phyloP scores from a whole-genome alignment of 441 rosid genomes.

The Daphne laureola region DNA sequence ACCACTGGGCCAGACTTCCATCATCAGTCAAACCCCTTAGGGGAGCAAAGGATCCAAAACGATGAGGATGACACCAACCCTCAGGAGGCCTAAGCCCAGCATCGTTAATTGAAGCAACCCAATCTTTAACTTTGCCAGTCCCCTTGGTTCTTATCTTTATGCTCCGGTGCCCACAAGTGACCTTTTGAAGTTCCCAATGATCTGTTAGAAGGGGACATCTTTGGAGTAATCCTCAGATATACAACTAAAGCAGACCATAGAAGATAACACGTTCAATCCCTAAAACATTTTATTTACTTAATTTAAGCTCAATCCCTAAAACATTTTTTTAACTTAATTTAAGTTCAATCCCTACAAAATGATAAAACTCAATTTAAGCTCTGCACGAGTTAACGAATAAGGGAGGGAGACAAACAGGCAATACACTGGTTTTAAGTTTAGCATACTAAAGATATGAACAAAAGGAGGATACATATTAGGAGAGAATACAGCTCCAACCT shows the following conservation, averaged over 20 bases:
- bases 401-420: too few relatives aligned
- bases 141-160: slow-evolving; percentile 72
- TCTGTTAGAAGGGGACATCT: slow-evolving; percentile 33
- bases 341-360: too few relatives aligned
- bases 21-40: slow-evolving; percentile 96
- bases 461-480: too few relatives aligned
- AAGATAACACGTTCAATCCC: neutral
- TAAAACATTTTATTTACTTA: too few relatives aligned
- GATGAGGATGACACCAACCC: slow-evolving; percentile 99
- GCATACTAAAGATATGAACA: too few relatives aligned
- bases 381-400: too few relatives aligned
- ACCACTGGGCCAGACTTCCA: slow-evolving; percentile 99
- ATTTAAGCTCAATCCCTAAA: too few relatives aligned
- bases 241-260: slow-evolving; percentile 7
- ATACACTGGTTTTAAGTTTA: too few relatives aligned
- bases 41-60: slow-evolving; percentile 98
- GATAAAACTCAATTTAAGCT: too few relatives aligned
- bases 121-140: slow-evolving; percentile 83
- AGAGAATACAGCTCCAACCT: too few relatives aligned
- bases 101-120: slow-evolving; percentile 96
- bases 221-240: slow-evolving; percentile 20
- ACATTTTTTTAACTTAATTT: too few relatives aligned
- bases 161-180: slow-evolving; percentile 84
- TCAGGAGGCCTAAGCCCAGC: slow-evolving; percentile 97
- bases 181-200: slow-evolving; percentile 55